phyloP scores from a whole-genome alignment of 108 stramenopile species.

The Phaeodactylum tricornutum region DNA sequence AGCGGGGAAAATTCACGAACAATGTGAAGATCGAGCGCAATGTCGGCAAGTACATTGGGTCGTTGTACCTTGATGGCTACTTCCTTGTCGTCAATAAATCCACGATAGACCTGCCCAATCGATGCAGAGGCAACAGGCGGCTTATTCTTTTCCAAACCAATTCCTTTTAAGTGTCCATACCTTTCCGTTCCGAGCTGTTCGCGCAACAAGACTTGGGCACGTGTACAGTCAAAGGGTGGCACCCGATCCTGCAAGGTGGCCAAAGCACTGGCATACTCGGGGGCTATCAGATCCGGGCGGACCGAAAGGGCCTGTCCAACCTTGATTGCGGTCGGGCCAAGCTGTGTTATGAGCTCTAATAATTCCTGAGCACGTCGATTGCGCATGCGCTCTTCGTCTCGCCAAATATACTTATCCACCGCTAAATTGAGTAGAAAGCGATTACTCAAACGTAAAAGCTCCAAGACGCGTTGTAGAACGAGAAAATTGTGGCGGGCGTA shows the following conservation, averaged over 20 bases:
- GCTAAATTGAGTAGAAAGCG: conserved; percentile 18
- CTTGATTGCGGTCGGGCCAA: conserved; percentile 62
- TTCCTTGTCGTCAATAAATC: conserved; percentile 26
- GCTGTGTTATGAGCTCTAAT: conserved; percentile 27
- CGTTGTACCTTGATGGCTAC: conserved; percentile 95
- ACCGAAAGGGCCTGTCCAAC: conserved; percentile 74
- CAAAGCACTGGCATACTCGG: conserved; percentile 51
- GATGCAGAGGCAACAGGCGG: conserved; percentile 71
- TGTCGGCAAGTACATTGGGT: conserved; percentile 80
- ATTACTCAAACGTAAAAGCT: conserved; percentile 16
- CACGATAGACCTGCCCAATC: conserved; percentile 58
- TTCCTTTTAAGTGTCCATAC: neutral
- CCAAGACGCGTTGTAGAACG: conserved; percentile 17
- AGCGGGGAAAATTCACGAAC: conserved; percentile 43
- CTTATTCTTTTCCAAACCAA: neutral
- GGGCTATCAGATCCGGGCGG: conserved; percentile 65
- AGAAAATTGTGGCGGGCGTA: conserved; percentile 13
- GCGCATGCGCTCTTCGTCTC: conserved; percentile 4
- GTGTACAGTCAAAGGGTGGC: conserved; percentile 48
- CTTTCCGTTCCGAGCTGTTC: conserved; percentile 29
- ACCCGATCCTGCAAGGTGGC: conserved; percentile 68
- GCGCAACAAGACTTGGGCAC: conserved; percentile 41
- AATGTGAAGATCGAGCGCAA: conserved; percentile 83
- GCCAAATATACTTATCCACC: conserved; percentile 24
- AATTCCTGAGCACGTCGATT: conserved; percentile 29